Percentiles rank a stretch among this genome's conserved stretches.
Evolutionary conservation across 1,284 basidiomycete genomes (phyloP).

Genomic region (Ustilago vetiveriae): DNA sequence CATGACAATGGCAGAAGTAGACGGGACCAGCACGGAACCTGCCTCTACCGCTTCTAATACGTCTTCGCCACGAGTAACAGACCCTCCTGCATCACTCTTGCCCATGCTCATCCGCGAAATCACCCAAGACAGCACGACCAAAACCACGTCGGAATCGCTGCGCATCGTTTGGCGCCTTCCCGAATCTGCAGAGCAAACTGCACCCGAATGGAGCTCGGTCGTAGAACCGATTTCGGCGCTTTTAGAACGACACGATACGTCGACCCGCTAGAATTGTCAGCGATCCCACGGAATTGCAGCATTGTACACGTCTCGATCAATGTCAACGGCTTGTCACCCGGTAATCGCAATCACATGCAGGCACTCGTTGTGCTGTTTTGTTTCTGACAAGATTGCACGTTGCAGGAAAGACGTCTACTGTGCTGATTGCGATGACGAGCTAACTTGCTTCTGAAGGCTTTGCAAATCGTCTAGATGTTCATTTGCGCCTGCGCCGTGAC

Average conservation of each 20-base stretch:
- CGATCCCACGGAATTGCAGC: no score
- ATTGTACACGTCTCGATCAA: no score
- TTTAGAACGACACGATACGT: slow-evolving; percentile 18
- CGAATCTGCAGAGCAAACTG: background rate
- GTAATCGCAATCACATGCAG: no score
- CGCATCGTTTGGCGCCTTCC: slow-evolving; percentile 22
- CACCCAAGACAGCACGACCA: slow-evolving; percentile 26
- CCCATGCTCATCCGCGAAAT: slow-evolving; percentile 25
- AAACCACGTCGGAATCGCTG: slow-evolving; percentile 20
- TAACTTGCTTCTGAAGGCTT: slow-evolving; percentile 1
- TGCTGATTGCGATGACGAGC: background rate
- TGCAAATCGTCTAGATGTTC: slow-evolving; percentile 42
- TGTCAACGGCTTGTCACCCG: no score
- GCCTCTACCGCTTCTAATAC: background rate
- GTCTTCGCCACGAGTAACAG: background rate
- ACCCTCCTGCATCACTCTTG: background rate
- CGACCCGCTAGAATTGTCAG: slow-evolving; percentile 14
- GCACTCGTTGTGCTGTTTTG: background rate
- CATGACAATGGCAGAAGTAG: slow-evolving; percentile 2
- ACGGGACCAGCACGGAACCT: background rate
- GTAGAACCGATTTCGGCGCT: slow-evolving; percentile 25
- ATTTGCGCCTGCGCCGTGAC: slow-evolving; percentile 48
- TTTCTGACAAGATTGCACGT: no score
- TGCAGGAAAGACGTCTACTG: background rate
- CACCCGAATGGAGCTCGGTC: slow-evolving; percentile 12